These are phyloP conservation scores for Cercophora samala DNA, from an alignment of 495 filamentous ascomycete species.

Conservation along the genomic window DNA sequence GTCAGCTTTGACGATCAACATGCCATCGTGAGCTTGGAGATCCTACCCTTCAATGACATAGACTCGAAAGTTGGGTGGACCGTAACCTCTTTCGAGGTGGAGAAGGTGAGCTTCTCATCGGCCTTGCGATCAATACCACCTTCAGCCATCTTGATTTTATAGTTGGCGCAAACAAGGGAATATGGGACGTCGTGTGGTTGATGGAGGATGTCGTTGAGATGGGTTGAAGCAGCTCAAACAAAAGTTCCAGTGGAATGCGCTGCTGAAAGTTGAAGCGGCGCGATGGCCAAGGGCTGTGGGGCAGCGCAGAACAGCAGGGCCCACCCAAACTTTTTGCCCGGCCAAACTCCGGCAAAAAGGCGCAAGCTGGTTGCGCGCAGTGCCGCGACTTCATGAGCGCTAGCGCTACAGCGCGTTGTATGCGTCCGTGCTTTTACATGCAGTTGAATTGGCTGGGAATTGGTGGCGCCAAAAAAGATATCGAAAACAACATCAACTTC, in stretches of 20 bases:
- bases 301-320: neutral
- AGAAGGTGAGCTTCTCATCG: conserved; percentile 97
- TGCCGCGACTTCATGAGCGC: neutral
- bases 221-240: conserved; percentile 2
- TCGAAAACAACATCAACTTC: neutral
- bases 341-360: neutral
- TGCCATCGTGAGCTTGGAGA: conserved; percentile 4
- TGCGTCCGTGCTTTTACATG: neutral
- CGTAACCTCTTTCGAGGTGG: conserved; percentile 93
- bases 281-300: neutral
- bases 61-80: conserved; percentile 63
- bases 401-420: neutral
- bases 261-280: neutral
- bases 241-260: conserved; percentile 7
- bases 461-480: conserved; percentile 11
- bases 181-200: neutral
- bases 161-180: neutral
- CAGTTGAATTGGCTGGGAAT: conserved; percentile 2
- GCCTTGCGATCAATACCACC: conserved; percentile 80
- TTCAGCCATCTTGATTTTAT: conserved; percentile 71
- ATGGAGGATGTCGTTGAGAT: neutral
- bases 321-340: neutral
- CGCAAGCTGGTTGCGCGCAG: neutral
- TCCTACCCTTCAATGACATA: conserved; percentile 64
- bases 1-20: neutral